Evolutionary conservation across 208 protist species (phyloP).

Genomic region (Crithidia sp.): DNA sequence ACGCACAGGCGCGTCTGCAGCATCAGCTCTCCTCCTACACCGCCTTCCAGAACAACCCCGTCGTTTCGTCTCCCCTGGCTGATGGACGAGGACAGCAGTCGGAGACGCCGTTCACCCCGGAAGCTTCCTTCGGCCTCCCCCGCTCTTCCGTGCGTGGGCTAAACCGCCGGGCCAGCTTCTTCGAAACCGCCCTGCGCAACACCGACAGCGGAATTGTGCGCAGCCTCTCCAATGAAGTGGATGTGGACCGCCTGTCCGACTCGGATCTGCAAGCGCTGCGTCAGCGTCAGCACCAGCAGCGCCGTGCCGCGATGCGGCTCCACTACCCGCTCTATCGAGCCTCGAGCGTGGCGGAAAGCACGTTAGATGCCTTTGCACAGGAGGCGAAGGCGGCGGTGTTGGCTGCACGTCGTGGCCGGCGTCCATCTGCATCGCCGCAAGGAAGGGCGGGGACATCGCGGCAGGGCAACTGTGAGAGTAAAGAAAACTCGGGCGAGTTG

Average conservation of each 20-base stretch:
- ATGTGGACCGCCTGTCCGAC: conserved; percentile 17
- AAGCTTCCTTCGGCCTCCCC: background rate
- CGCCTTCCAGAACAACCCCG: conserved; percentile 9
- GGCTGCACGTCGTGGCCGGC: background rate
- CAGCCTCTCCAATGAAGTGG: background rate
- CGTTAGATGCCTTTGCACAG: conserved; percentile 41
- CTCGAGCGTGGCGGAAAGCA: conserved; percentile 76
- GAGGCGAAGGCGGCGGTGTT: conserved; percentile 22
- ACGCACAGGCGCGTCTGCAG: conserved; percentile 4
- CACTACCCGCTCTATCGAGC: conserved; percentile 72
- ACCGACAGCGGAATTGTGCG: conserved; percentile 6
- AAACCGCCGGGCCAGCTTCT: conserved; percentile 31
- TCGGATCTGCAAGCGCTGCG: conserved; percentile 9
- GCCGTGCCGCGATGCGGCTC: conserved; percentile 10
- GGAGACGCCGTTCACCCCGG: background rate
- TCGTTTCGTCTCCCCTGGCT: background rate
- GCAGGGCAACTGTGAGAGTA: background rate
- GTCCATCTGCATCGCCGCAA: background rate
- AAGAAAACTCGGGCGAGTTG: background rate
- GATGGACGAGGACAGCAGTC: background rate
- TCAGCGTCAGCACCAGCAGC: conserved; percentile 21
- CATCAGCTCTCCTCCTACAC: conserved; percentile 16
- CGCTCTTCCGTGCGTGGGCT: conserved; percentile 6
- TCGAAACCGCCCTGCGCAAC: conserved; percentile 28
- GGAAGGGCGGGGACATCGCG: background rate